Conservation (phyloP, 257 asterid genomes). For the Phtheirospermum japonicum region DNA sequence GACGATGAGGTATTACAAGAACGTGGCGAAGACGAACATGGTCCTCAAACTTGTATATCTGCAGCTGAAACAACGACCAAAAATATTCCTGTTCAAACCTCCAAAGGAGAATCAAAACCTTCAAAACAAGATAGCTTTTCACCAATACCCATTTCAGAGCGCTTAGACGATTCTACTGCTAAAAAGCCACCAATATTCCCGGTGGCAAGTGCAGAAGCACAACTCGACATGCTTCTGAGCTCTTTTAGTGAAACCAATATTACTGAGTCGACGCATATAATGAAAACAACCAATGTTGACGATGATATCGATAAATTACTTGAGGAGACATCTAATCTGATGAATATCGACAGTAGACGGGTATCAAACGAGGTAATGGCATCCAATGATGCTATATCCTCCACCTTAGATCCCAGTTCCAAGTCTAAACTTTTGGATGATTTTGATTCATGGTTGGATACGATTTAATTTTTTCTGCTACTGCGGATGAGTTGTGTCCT, state of each 20-base stretch:
- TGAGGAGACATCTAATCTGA: slow-evolving; percentile 44
- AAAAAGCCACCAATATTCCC: slow-evolving; percentile 36
- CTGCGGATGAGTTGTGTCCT: neutral
- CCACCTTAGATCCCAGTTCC: slow-evolving; percentile 32
- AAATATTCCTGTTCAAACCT: slow-evolving; percentile 22
- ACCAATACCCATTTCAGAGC: slow-evolving; percentile 21
- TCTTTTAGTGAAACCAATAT: slow-evolving; percentile 46
- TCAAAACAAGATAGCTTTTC: slow-evolving; percentile 23
- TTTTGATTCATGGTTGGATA: slow-evolving; percentile 87
- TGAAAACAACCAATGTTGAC: slow-evolving; percentile 27
- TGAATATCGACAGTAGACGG: slow-evolving; percentile 18
- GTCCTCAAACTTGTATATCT: slow-evolving; percentile 27
- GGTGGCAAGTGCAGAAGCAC: slow-evolving; percentile 65
- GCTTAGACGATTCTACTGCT: slow-evolving; percentile 27
- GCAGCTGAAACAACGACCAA: slow-evolving; percentile 26
- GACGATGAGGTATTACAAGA: slow-evolving; percentile 32
- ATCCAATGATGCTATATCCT: slow-evolving; percentile 19
- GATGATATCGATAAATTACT: slow-evolving; percentile 56
- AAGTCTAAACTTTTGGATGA: slow-evolving; percentile 63
- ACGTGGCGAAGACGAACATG: slow-evolving; percentile 29
- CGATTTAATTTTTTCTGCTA: slow-evolving; percentile 37
- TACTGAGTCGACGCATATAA: slow-evolving; percentile 30
- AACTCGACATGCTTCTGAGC: slow-evolving; percentile 83
- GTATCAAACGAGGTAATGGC: slow-evolving; percentile 26
- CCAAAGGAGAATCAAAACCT: slow-evolving; percentile 27